Base-by-base conservation (phyloP, 106 monocot species). In the Triglochin maritima region DNA sequence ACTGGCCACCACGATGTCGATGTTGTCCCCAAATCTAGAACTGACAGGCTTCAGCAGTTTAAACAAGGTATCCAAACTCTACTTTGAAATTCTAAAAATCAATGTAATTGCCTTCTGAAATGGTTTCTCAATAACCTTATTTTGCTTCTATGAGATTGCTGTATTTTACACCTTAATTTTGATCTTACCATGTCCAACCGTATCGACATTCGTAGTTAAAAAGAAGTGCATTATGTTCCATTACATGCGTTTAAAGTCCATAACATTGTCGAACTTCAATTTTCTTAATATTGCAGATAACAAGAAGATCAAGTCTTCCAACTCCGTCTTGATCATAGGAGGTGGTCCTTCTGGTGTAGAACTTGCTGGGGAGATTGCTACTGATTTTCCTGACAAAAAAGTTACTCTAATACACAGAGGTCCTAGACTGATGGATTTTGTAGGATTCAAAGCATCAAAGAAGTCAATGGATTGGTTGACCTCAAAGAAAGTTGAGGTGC, bases 271-370 rank as follows among this genome's bases (percentile, higher is more conserved):
- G 11, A 6, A 8, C 7, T 8, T 52, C 52, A 13, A 3, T 59
- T 29, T 59, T 59, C 2, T 41, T 29, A 9, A 29, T 17, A 59
- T 41, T 70, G 61, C 76, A 76, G 76, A 76, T 7, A 62, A 69
- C 47, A 7, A 76, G 15, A 76, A 76, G 69, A 76, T 76, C 43
- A 63, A 62, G 48, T 44, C 44, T 5, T 68, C 69, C 54, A 62
- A 41, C 4, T 76, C 76, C 4, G 62, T 76, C 69, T 52, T 76
- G 3, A 69, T 76, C 6, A 61, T 76, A 29, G 76, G 76, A 47
- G 76, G 76, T 45, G 76, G 76, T 6, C 69, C 69, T 13, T 62
- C 69, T 5, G 76, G 76, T n/a, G 76, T 76, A 17, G 76, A 76
- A 14, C 69, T 76, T 17, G 76, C 76, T 9, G 76, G 53, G 52